A percentile compares a stretch with the other conserved stretches of the same genome.
Evolutionary conservation across 164 flowering plant genomes (phyloP).

Genomic region (Vitis vinifera): DNA sequence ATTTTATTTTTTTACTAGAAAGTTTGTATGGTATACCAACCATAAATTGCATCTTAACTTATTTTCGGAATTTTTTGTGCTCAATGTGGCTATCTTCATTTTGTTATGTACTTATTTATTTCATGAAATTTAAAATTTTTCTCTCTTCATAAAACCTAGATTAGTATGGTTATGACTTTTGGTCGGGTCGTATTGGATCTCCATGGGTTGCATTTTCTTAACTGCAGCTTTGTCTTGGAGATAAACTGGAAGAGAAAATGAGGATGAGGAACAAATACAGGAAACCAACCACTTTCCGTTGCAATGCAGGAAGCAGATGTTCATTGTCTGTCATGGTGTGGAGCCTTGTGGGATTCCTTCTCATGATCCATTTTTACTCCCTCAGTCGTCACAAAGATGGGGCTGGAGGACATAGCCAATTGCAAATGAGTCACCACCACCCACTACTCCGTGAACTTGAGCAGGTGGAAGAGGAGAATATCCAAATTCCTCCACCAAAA

Average conservation of each 20-base stretch:
- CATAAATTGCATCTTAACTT: neutral
- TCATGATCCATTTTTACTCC: slow-evolving; percentile 62
- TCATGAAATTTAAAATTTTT: neutral
- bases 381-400: slow-evolving; percentile 34
- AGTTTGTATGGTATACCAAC: neutral
- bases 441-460: slow-evolving; percentile 63
- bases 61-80: neutral
- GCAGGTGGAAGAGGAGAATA: slow-evolving; percentile 76
- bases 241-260: slow-evolving; percentile 53
- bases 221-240: slow-evolving; percentile 66
- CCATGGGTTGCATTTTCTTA: slow-evolving; percentile 54
- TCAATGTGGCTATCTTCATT: neutral
- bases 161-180: slow-evolving; percentile 19
- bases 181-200: slow-evolving; percentile 35
- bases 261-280: slow-evolving; percentile 82
- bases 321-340: slow-evolving; percentile 51
- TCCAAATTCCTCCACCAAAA: slow-evolving; percentile 73
- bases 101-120: neutral
- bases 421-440: slow-evolving; percentile 36
- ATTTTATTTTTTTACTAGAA: neutral
- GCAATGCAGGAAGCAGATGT: slow-evolving; percentile 88
- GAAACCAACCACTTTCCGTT: slow-evolving; percentile 76
- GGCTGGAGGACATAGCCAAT: slow-evolving; percentile 26
- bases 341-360: slow-evolving; percentile 63
- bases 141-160: neutral